phyloP scores from a whole-genome alignment of 192 early-diverging fungal species.

The Mortierella claussenii region DNA sequence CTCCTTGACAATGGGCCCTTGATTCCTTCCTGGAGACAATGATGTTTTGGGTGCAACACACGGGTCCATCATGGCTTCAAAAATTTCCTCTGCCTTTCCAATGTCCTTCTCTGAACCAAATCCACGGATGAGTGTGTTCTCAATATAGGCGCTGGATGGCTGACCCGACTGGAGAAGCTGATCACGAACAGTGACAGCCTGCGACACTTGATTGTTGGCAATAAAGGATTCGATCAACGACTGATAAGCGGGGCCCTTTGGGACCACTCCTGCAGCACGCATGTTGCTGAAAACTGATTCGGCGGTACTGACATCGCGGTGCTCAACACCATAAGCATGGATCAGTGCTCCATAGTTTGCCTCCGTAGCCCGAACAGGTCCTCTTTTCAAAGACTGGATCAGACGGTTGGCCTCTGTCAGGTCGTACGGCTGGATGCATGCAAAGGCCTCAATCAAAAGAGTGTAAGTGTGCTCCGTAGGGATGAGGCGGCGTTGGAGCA shows the following conservation, averaged over 20 bases:
- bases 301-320: constrained; percentile 61
- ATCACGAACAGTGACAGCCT: constrained; percentile 57
- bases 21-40: constrained; percentile 1
- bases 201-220: constrained; percentile 52
- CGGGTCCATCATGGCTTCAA: constrained; percentile 64
- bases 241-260: constrained; percentile 65
- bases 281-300: constrained; percentile 58
- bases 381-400: constrained; percentile 57
- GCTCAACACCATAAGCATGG: constrained; percentile 65
- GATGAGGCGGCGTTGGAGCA: constrained; percentile 52
- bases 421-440: constrained; percentile 66
- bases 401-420: constrained; percentile 63
- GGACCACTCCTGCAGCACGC: constrained; percentile 32
- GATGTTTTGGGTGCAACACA: constrained; percentile 15
- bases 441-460: constrained; percentile 65
- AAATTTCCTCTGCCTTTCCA: constrained; percentile 56
- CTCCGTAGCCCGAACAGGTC: constrained; percentile 52
- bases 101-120: constrained; percentile 57
- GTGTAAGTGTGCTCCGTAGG: constrained; percentile 67
- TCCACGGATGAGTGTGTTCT: constrained; percentile 68
- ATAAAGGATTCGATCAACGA: constrained; percentile 65
- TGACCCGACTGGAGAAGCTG: constrained; percentile 52
- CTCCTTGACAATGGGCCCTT: constrained; percentile 54
- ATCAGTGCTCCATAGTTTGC: constrained; percentile 67
- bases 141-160: constrained; percentile 63